These are phyloP conservation scores for Chrysophaeum taylorii DNA, from an alignment of 352 stramenopile species.

Conservation along the genomic window DNA sequence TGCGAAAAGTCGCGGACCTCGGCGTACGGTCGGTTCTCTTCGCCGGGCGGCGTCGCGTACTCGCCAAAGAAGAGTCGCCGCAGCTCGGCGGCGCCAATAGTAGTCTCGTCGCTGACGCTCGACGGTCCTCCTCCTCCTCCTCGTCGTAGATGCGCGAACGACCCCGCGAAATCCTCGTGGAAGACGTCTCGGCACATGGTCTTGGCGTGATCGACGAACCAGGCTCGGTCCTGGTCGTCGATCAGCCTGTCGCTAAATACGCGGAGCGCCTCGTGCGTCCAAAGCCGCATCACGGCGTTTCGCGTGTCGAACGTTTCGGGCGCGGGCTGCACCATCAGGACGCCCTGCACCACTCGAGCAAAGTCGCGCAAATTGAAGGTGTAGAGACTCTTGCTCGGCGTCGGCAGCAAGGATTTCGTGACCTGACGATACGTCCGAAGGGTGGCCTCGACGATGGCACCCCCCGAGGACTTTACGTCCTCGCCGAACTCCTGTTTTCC, in stretches of 20 bases:
- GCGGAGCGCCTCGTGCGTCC: constrained; percentile 80
- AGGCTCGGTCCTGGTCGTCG: constrained; percentile 74
- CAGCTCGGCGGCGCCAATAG: constrained; percentile 59
- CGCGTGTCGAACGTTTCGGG: constrained; percentile 60
- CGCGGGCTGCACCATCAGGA: constrained; percentile 70
- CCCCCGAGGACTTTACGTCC: constrained; percentile 51
- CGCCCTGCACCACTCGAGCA: constrained; percentile 75
- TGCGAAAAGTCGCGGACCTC: constrained; percentile 53
- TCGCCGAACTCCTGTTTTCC: constrained; percentile 42
- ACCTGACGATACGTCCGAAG: constrained; percentile 73
- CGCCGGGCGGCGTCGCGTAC: constrained; percentile 49
- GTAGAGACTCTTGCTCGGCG: constrained; percentile 85
- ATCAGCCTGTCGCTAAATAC: constrained; percentile 86
- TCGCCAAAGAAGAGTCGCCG: constrained; percentile 82
- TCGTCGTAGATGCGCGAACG: constrained; percentile 54
- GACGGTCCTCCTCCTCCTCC: background rate
- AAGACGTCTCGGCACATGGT: constrained; percentile 74
- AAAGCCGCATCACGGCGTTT: constrained; percentile 68
- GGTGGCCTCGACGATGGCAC: constrained; percentile 68
- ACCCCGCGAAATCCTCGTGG: constrained; percentile 66
- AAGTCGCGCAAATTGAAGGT: constrained; percentile 90
- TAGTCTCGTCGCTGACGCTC: no score
- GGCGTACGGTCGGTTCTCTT: constrained; percentile 25
- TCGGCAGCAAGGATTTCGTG: constrained; percentile 71
- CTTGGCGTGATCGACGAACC: constrained; percentile 75